These are phyloP conservation scores for Fusarium albosuccineum DNA, from an alignment of 2,329 filamentous ascomycete species.

Conservation along the genomic window DNA sequence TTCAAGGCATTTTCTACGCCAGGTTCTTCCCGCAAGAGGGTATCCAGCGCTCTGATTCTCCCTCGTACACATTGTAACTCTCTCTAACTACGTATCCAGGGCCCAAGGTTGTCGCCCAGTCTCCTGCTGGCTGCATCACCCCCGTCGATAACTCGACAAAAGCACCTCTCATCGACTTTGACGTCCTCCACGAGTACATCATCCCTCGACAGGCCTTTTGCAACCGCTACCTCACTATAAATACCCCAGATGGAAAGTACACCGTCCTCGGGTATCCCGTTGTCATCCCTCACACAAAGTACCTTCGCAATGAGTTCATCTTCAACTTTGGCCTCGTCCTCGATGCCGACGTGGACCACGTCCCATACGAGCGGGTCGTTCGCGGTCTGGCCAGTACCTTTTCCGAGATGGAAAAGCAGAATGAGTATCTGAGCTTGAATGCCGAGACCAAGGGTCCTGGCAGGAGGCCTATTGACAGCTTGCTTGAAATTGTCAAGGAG, in stretches of 20 bases:
- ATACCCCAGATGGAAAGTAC: constrained; percentile 76
- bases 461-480: constrained; percentile 80
- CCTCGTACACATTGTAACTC: neutral
- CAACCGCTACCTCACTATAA: constrained; percentile 87
- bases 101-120: constrained; percentile 73
- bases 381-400: constrained; percentile 87
- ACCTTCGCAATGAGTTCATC: constrained; percentile 95
- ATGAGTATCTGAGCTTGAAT: constrained; percentile 80
- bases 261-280: constrained; percentile 90
- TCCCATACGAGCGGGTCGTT: constrained; percentile 86
- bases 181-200: constrained; percentile 89
- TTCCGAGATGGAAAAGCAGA: constrained; percentile 92
- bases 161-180: constrained; percentile 82
- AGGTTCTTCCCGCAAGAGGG: constrained; percentile 76
- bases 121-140: constrained; percentile 73
- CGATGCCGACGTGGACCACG: constrained; percentile 74
- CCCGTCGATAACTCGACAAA: constrained; percentile 52
- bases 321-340: constrained; percentile 97
- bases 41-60: constrained; percentile 45
- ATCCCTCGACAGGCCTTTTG: constrained; percentile 96
- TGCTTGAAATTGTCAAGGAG: constrained; percentile 85
- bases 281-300: constrained; percentile 84
- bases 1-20: constrained; percentile 78
- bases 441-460: constrained; percentile 59
- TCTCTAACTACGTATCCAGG: constrained; percentile 53